Percentiles rank a stretch among this genome's conserved stretches.
Evolutionary conservation across 768 basidiomycete species (phyloP).

Genomic region (Cytidiella melzeri): DNA sequence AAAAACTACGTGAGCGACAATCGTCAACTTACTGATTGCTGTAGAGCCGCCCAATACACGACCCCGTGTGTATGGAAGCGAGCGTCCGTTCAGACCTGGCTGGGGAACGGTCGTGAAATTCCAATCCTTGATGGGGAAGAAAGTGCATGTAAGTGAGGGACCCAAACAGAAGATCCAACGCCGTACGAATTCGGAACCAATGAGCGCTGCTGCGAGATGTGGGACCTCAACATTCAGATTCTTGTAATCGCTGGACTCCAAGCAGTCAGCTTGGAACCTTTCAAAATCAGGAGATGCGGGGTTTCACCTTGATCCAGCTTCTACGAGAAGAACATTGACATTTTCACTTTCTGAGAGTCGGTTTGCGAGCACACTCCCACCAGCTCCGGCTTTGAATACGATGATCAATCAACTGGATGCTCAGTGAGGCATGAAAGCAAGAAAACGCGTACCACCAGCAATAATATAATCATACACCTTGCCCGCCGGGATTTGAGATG

Average conservation of each 20-base stretch:
- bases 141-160: slow-evolving; percentile 10
- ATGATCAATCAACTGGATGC: too few species aligned
- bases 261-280: background rate
- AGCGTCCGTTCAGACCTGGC: slow-evolving; percentile 14
- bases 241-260: background rate
- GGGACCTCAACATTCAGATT: background rate
- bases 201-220: slow-evolving; percentile 2
- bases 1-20: background rate
- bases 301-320: too few species aligned
- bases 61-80: slow-evolving; percentile 19
- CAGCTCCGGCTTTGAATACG: slow-evolving; percentile 12
- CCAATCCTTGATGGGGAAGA: too few species aligned
- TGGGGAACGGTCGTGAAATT: slow-evolving; percentile 24
- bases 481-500: too few species aligned
- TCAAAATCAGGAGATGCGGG: too few species aligned
- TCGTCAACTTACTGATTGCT: slow-evolving; percentile 18
- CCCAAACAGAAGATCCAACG: slow-evolving; percentile 5
- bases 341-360: slow-evolving; percentile 7
- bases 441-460: too few species aligned
- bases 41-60: slow-evolving; percentile 21
- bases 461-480: too few species aligned
- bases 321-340: slow-evolving; percentile 8
- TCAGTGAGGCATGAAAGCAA: too few species aligned
- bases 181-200: slow-evolving; percentile 8
- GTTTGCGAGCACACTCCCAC: slow-evolving; percentile 10